Evolutionary conservation across 768 basidiomycete genomes (phyloP), one percentile per base, ranked within the genome.

Genomic region (Boletus tylopilopsis): DNA sequence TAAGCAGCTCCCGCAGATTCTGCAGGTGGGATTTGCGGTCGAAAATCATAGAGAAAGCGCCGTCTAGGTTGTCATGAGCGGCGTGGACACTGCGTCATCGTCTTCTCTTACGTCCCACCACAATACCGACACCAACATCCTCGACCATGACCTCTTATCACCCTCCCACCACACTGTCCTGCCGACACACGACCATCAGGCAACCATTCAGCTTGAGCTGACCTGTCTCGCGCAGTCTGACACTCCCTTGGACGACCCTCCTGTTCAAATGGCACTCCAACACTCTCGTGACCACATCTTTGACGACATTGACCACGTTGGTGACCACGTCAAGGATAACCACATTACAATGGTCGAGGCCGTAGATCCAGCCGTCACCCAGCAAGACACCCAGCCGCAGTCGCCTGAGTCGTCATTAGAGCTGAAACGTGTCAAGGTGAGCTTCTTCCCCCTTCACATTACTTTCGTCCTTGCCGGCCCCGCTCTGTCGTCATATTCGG

Each of bases 361-460:
- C 45, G 67, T 68, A 49, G 70, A 71, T 41, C 71, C 67, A 13
- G 68, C 68, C 45, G 72, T 69, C 46, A 66, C 63, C 27, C 64
- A 67, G 34, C 84, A 86, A 57, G 85, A 85, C 47, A 66, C 73
- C 23, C 78, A 78, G 59, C 82, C 82, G 38, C 85, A 79, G 75
- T 66, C 78, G 53, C 70, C 78, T 6, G 86, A 87, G 50, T 72
- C 75, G 44, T 83, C 85, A 59, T 79, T 84, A 61, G 87, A 88
- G 58, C 71, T 87, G 64, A 90, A 90, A 75, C 88, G 88, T 79
- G 87, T 90, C 72, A 90, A 87, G 78, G 85, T 84, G 64, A 59
- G 80, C 61, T 55, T 56, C 63, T 61, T 46, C 49, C 42, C 42
- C 60, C 50, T 55, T 54, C 50, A 41, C 44, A 50, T 58, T 40